Conservation (phyloP, 192 early-diverging fungal genomes). For the Helicostylum pulchrum region DNA sequence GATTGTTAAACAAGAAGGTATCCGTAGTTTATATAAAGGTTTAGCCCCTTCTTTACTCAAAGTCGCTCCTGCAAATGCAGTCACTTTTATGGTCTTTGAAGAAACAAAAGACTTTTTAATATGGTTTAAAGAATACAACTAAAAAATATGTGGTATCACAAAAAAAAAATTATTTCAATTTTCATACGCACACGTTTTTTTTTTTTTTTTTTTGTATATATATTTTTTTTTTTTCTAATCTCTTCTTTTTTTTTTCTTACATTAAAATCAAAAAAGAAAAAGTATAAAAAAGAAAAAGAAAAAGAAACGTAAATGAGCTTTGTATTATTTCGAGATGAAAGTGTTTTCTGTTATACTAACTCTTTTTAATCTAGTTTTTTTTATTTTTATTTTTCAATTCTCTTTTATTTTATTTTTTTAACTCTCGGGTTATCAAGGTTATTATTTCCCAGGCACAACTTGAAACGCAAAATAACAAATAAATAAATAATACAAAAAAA, state of each 20-base stretch:
- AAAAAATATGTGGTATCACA: not conserved
- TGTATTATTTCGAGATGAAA: too few relatives aligned
- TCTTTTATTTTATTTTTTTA: too few relatives aligned
- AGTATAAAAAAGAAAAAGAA: too few relatives aligned
- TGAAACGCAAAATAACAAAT: too few relatives aligned
- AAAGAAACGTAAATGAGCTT: too few relatives aligned
- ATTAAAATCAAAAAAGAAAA: not conserved
- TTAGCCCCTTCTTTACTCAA: slow-evolving; percentile 83
- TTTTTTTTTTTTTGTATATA: not conserved
- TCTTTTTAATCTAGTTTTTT: too few relatives aligned
- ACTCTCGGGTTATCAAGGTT: too few relatives aligned
- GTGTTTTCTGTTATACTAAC: too few relatives aligned
- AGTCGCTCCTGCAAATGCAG: slow-evolving; percentile 77
- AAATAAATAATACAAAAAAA: too few relatives aligned
- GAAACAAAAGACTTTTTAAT: slow-evolving; percentile 54
- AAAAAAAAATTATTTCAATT: not conserved
- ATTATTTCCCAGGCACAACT: too few relatives aligned
- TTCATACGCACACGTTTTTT: not conserved
- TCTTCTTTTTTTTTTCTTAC: not conserved
- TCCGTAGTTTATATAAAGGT: slow-evolving; percentile 85
- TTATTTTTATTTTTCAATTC: too few relatives aligned
- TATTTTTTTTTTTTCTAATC: not conserved
- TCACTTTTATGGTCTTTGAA: slow-evolving; percentile 85
- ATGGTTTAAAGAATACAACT: not conserved
- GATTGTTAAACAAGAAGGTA: slow-evolving; percentile 76